Percentiles rank a stretch among this genome's conserved stretches.
phyloP scores from a whole-genome alignment of 768 basidiomycete species.

The Pluteus cervinus region DNA sequence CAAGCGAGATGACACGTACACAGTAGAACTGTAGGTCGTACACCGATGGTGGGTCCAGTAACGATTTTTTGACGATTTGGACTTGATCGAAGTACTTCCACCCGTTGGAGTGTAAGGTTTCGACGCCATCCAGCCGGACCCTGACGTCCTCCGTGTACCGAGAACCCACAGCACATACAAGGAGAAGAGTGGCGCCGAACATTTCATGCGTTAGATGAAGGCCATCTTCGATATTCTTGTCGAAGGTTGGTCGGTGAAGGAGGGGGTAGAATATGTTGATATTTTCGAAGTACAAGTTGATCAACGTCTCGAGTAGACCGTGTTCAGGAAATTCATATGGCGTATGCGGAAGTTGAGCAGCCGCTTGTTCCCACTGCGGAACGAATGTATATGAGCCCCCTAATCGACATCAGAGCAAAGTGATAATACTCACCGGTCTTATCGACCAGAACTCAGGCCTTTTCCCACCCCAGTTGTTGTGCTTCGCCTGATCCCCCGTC shows the following conservation, averaged over 20 bases:
- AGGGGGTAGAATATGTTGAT: conserved; percentile 59
- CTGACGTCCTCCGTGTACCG: conserved; percentile 54
- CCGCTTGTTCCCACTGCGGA: conserved; percentile 30
- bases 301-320: conserved; percentile 43
- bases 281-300: conserved; percentile 59
- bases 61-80: conserved; percentile 53
- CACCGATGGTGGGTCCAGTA: conserved; percentile 60
- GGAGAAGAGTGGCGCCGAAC: conserved; percentile 57
- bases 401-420: neutral
- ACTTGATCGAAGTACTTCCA: conserved; percentile 71
- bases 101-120: conserved; percentile 40
- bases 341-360: conserved; percentile 10
- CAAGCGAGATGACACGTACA: conserved; percentile 24
- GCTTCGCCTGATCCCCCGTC: conserved; percentile 13
- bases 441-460: conserved; percentile 33
- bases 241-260: conserved; percentile 68
- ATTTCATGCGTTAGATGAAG: conserved; percentile 42
- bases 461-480: conserved; percentile 12
- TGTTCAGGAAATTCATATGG: conserved; percentile 41
- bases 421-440: conserved; percentile 22
- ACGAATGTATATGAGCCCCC: neutral
- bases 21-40: conserved; percentile 71
- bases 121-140: conserved; percentile 34
- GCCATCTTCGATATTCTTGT: conserved; percentile 38
- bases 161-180: conserved; percentile 68